phyloP scores from a whole-genome alignment of 2,329 filamentous ascomycete species.

The Fusarium transvaalense region DNA sequence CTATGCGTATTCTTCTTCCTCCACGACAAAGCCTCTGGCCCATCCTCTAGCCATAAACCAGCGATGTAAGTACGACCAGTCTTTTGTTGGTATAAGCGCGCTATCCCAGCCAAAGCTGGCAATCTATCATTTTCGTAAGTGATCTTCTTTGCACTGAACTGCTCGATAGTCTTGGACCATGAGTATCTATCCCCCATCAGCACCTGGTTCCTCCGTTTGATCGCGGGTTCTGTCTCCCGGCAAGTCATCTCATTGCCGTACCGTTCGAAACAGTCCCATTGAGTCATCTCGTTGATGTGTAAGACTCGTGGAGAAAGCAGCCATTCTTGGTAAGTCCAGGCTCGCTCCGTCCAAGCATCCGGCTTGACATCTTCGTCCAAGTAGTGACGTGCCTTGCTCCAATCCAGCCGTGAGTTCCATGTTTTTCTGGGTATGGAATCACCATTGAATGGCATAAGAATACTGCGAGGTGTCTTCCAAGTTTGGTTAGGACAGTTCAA shows the following conservation, averaged over 20 bases:
- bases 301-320: not conserved
- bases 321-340: not conserved
- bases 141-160: not conserved
- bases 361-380: not conserved
- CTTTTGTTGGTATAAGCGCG: not conserved
- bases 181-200: not conserved
- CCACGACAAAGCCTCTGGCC: not conserved
- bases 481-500: no score
- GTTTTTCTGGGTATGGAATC: not conserved
- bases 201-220: not conserved
- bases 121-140: not conserved
- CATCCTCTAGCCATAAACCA: not conserved
- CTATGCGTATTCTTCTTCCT: not conserved
- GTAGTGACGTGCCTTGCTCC: not conserved
- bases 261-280: not conserved
- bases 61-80: not conserved
- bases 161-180: not conserved
- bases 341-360: not conserved
- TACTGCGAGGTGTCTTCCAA: not conserved
- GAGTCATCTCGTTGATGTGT: not conserved
- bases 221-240: not conserved
- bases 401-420: not conserved
- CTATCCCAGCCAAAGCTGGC: not conserved
- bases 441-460: rapidly evolving
- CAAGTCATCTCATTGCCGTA: not conserved